phyloP scores from a whole-genome alignment of 352 stramenopile genomes.

The Phytopythium montanum region DNA sequence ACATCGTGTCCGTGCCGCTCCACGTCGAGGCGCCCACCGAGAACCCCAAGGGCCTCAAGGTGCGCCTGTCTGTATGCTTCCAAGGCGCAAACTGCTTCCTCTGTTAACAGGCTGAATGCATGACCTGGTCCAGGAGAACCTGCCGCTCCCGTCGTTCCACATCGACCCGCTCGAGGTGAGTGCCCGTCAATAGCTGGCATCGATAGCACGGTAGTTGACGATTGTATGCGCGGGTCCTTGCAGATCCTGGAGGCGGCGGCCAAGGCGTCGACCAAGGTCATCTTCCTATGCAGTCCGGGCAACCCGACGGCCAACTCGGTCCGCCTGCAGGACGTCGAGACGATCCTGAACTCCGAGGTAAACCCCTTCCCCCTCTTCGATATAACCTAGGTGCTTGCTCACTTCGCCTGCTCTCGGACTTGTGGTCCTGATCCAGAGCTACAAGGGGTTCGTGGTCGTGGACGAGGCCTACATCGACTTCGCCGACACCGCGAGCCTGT shows the following conservation, averaged over 20 bases:
- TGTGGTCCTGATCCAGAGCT: conserved; percentile 33
- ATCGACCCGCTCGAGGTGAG: conserved; percentile 67
- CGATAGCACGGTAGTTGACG: not conserved
- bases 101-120: not conserved
- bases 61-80: conserved; percentile 7
- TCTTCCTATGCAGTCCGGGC: conserved; percentile 97
- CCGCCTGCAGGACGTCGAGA: conserved; percentile 88
- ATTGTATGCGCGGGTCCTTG: not conserved
- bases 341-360: conserved; percentile 81
- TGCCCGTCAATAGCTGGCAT: not conserved
- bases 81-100: not conserved
- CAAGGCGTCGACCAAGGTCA: conserved; percentile 89
- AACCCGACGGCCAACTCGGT: conserved; percentile 97
- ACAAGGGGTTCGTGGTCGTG: conserved; percentile 95
- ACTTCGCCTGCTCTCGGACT: not conserved
- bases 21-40: conserved; percentile 53
- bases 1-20: conserved; percentile 91
- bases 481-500: conserved; percentile 64
- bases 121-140: conserved; percentile 18
- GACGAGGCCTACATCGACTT: conserved; percentile 99
- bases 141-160: conserved; percentile 70
- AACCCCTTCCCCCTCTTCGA: too few relatives aligned
- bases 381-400: too few relatives aligned
- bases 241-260: conserved; percentile 90
- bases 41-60: conserved; percentile 69